A percentile compares a stretch with the other conserved stretches of the same genome.
Evolutionary conservation across 1,139 yeast genomes (phyloP).

Genomic region (Debaryomyces coudertii): DNA sequence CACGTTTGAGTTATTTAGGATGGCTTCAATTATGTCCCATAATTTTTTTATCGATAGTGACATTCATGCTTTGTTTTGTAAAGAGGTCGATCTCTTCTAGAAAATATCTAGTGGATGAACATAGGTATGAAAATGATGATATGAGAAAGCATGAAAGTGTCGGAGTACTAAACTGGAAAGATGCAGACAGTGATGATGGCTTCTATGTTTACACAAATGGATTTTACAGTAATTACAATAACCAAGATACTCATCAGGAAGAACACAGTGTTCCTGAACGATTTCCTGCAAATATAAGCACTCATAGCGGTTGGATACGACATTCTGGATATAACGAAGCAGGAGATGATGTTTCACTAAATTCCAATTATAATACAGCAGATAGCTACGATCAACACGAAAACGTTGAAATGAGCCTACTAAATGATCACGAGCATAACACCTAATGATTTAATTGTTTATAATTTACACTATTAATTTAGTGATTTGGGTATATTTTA

Average conservation of each 20-base stretch:
- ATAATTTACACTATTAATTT: conserved; percentile 1
- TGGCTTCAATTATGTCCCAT: conserved; percentile 50
- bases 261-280: not conserved
- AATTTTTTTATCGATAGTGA: conserved; percentile 36
- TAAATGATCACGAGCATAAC: not conserved
- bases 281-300: conserved; percentile 14
- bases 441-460: not conserved
- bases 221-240: conserved; percentile 32
- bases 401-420: conserved; percentile 4
- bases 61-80: conserved; percentile 44
- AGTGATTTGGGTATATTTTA: conserved; percentile 2
- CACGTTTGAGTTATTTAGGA: conserved; percentile 44
- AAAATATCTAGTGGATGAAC: conserved; percentile 38
- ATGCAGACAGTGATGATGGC: conserved; percentile 48
- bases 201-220: conserved; percentile 50
- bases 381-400: conserved; percentile 1
- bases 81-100: conserved; percentile 44
- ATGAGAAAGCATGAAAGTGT: conserved; percentile 36
- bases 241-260: conserved; percentile 14
- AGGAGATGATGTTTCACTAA: conserved; percentile 23
- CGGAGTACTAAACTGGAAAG: conserved; percentile 27
- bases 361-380: conserved; percentile 18
- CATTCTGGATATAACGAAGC: conserved; percentile 22
- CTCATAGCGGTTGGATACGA: conserved; percentile 26
- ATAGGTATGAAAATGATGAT: conserved; percentile 37